Conservation (phyloP, 352 stramenopile species). For the Pythium insidiosum region DNA sequence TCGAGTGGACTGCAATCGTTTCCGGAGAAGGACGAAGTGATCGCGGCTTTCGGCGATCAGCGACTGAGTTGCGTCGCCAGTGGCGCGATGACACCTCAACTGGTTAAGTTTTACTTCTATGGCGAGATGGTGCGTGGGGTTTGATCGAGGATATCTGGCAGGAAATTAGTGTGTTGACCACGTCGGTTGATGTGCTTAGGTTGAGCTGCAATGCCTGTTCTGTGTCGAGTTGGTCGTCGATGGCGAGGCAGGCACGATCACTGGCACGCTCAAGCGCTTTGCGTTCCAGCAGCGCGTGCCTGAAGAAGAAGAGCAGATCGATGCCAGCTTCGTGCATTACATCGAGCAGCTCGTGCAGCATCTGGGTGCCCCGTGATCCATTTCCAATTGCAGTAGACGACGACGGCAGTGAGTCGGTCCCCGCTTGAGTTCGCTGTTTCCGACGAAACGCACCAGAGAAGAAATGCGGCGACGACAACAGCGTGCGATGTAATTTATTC, state of each 20-base stretch:
- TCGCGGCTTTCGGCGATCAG: slow-evolving; percentile 59
- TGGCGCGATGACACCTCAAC: slow-evolving; percentile 47
- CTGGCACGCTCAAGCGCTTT: slow-evolving; percentile 67
- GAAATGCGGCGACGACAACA: too few species aligned
- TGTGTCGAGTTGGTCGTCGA: slow-evolving; percentile 75
- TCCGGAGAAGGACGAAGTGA: slow-evolving; percentile 69
- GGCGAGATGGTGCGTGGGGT: slow-evolving; percentile 76
- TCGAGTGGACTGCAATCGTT: slow-evolving; percentile 38
- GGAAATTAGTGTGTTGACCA: too few species aligned
- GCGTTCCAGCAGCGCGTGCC: slow-evolving; percentile 42
- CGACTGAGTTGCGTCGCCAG: slow-evolving; percentile 75
- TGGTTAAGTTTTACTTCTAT: slow-evolving; percentile 87
- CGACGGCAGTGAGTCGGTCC: too few species aligned
- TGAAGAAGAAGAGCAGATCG: slow-evolving; percentile 73
- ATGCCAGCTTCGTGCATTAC: slow-evolving; percentile 79
- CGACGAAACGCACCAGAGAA: too few species aligned
- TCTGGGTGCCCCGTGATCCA: too few species aligned
- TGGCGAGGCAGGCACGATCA: slow-evolving; percentile 34
- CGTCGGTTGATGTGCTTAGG: too few species aligned
- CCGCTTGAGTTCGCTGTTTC: too few species aligned
- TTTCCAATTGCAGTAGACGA: too few species aligned
- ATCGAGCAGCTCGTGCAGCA: slow-evolving; percentile 70
- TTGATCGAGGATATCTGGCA: too few species aligned
- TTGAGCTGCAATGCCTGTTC: slow-evolving; percentile 73
- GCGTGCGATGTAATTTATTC: slow-evolving; percentile 39